Evolutionary conservation across 2,329 filamentous ascomycete species (phyloP), one percentile per base, ranked within the genome.

Genomic region (Nemania serpens): DNA sequence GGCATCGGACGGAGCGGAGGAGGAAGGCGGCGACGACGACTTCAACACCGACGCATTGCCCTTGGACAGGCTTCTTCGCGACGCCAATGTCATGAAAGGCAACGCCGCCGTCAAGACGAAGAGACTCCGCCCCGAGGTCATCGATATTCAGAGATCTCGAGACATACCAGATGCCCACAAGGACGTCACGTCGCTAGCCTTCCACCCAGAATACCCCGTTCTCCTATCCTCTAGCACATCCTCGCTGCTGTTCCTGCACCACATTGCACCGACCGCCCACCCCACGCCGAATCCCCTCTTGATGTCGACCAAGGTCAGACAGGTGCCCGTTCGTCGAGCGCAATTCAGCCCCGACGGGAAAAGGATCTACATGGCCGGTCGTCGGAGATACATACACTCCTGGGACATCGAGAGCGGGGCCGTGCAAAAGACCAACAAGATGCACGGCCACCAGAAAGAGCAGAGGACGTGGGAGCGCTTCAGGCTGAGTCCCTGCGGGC

Each of bases 401-500:
- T 99, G 95, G 95, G 89, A 98, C 71, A 83, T 99, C 22, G 81
- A 89, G 45, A 88, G 89, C 0, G 95, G 95, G 45, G 80, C 82
- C 12, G 87, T 99, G 50, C 90, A 94, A 70, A 97, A 96, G 77
- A 85, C 96, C 46, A 87, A 86, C 68, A 82, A 90, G 73, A 79
- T 95, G 61, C 85, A 90, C 72, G 86, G 93, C 64, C 89, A 93
- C 68, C 82, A 88, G 66, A 84, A 91, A 57, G 91, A 96, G 75
- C 93, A 97, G 75, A 90, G 88, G 69, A 90, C 86, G 42, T 97
- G 97, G 92, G 95, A 98, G 75, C 83, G 83, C 33, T 96, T 99
- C 82, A 91, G 90, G 69, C 79, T 96, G 25, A 96, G 91, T 47
- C 93, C 95, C 0, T 91, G 91, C 71, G 94, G 94, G 1, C 84